phyloP scores from a whole-genome alignment of 352 stramenopile species.

The Pythium pyrilobum region DNA sequence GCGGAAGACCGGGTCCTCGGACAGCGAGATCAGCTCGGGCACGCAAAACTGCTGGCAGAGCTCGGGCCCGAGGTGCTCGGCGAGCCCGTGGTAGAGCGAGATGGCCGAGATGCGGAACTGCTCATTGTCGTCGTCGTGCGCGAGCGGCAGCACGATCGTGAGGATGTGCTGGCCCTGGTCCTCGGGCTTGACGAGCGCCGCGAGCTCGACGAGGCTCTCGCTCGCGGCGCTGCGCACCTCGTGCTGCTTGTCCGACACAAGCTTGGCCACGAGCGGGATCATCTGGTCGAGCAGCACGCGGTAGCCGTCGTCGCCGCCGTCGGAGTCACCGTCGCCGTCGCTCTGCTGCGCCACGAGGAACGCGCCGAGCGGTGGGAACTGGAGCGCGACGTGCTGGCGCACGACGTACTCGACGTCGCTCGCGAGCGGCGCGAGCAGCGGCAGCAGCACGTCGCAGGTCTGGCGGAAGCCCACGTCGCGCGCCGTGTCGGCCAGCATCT shows the following conservation, averaged over 20 bases:
- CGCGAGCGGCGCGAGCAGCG: constrained; percentile 82
- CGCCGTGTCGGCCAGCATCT: constrained; percentile 18
- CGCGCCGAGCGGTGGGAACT: constrained; percentile 82
- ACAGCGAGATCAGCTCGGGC: constrained; percentile 88
- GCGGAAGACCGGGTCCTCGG: constrained; percentile 90
- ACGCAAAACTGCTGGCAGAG: constrained; percentile 93
- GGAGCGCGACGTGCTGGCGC: constrained; percentile 89
- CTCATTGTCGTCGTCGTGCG: constrained; percentile 89
- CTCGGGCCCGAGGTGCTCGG: constrained; percentile 79
- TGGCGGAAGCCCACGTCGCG: constrained; percentile 48
- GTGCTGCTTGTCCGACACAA: constrained; percentile 83
- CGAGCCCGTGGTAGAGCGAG: constrained; percentile 90
- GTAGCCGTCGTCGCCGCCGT: constrained; percentile 42
- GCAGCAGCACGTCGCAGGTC: constrained; percentile 85
- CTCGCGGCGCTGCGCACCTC: constrained; percentile 85
- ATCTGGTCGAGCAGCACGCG: constrained; percentile 72
- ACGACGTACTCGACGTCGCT: constrained; percentile 94
- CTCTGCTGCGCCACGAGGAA: constrained; percentile 37
- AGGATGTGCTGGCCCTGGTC: constrained; percentile 91
- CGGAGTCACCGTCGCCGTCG: constrained; percentile 10
- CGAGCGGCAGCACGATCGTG: constrained; percentile 90
- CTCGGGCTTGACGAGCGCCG: constrained; percentile 72
- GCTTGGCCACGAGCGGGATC: constrained; percentile 62
- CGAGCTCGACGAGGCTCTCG: constrained; percentile 85
- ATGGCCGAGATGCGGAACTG: constrained; percentile 92